Conservation (phyloP, 2,329 filamentous ascomycete genomes). For the Oidium heveae region DNA sequence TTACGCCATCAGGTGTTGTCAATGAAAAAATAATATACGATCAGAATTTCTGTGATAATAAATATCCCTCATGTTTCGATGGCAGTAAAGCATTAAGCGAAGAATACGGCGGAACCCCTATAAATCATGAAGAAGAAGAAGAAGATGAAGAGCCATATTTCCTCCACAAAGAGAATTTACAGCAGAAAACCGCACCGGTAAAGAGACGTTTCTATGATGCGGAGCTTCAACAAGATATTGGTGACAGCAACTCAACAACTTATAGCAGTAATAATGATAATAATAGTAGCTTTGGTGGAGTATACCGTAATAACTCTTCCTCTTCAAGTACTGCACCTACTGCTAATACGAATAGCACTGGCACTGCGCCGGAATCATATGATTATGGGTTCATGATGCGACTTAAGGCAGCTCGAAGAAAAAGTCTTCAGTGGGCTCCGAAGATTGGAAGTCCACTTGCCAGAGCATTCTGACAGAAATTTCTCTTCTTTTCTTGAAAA, state of each 20-base stretch:
- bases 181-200: constrained; percentile 13
- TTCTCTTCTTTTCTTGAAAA: too few species aligned
- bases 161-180: constrained; percentile 10
- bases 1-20: constrained; percentile 12
- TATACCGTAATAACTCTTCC: not conserved
- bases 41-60: constrained; percentile 6
- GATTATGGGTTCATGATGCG: constrained; percentile 20
- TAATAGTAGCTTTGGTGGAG: not conserved
- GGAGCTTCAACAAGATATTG: constrained; percentile 2
- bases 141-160: constrained; percentile 13
- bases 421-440: constrained; percentile 55
- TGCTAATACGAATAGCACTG: constrained; percentile 10
- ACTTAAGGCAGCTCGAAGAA: constrained; percentile 46
- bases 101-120: not conserved
- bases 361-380: constrained; percentile 14
- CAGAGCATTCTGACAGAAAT: constrained; percentile 14
- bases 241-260: not conserved
- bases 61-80: too few species aligned
- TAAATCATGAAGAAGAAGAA: constrained; percentile 5
- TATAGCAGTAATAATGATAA: not conserved
- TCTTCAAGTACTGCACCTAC: not conserved
- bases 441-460: constrained; percentile 49
- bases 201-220: constrained; percentile 8
- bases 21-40: constrained; percentile 12
- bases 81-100: not conserved